Percentiles rank a stretch among this genome's conserved stretches.
These are phyloP conservation scores for Harringtonia aguacate DNA, from an alignment of 2,329 filamentous ascomycete genomes.

Conservation along the genomic window DNA sequence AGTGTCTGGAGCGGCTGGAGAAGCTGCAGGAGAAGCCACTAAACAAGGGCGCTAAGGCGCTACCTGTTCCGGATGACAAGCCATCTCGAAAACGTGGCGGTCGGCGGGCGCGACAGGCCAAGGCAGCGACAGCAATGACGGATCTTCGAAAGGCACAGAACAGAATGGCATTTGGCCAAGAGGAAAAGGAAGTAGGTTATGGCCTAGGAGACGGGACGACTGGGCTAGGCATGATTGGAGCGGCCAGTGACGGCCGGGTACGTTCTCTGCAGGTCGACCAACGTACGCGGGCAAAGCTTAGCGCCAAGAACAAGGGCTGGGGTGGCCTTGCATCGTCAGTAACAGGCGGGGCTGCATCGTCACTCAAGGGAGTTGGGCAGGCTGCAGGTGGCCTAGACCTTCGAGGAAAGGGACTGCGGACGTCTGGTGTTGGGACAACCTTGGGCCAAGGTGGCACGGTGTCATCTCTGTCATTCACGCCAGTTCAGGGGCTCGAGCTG, in stretches of 20 bases:
- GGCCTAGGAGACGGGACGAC: conserved; percentile 75
- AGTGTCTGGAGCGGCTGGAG: conserved; percentile 77
- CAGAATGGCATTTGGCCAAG: conserved; percentile 88
- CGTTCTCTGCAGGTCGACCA: conserved; percentile 84
- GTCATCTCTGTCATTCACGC: conserved; percentile 84
- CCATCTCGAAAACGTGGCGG: conserved; percentile 88
- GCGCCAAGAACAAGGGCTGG: conserved; percentile 95
- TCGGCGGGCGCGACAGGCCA: conserved; percentile 79
- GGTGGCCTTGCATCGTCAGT: conserved; percentile 51
- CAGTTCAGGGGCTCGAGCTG: conserved; percentile 87
- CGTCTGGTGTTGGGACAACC: conserved; percentile 69
- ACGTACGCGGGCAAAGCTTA: conserved; percentile 83
- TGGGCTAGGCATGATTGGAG: conserved; percentile 92
- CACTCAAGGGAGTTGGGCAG: conserved; percentile 67
- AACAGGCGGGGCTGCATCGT: conserved; percentile 60
- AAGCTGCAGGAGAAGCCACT: conserved; percentile 87
- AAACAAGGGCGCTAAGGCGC: conserved; percentile 76
- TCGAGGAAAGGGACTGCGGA: conserved; percentile 66
- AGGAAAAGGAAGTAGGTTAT: conserved; percentile 89
- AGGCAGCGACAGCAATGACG: conserved; percentile 95
- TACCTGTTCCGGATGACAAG: conserved; percentile 92
- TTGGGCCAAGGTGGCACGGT: conserved; percentile 62
- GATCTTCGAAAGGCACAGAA: conserved; percentile 95
- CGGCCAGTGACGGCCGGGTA: conserved; percentile 78
- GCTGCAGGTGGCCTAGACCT: conserved; percentile 55